A percentile compares a stretch with the other conserved stretches of the same genome.
Conservation (phyloP, 192 early-diverging fungal genomes). For the Backusella macrospora region DNA sequence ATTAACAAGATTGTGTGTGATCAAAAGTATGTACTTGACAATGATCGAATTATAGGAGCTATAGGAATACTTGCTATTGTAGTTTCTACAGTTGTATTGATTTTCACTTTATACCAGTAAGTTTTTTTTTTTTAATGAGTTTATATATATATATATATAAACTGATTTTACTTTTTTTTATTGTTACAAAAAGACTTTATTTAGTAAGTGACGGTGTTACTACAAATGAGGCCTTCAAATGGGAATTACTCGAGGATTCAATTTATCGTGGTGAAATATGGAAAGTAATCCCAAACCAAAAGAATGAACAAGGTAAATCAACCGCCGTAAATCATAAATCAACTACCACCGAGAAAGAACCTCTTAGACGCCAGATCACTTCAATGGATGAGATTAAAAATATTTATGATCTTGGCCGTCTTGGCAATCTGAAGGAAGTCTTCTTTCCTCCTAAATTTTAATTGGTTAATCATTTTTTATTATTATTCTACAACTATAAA, state of each 20-base stretch:
- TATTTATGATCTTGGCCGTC: conserved; percentile 43
- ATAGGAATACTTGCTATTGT: conserved; percentile 50
- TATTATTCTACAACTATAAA: no score
- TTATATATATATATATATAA: no score
- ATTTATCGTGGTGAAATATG: conserved; percentile 49
- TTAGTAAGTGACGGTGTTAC: conserved; percentile 48
- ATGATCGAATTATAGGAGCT: conserved; percentile 51
- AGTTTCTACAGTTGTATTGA: conserved; percentile 47
- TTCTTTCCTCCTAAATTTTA: conserved; percentile 34
- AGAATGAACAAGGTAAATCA: not conserved
- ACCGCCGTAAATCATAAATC: not conserved
- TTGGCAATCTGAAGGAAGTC: conserved; percentile 34
- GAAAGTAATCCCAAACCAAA: not conserved
- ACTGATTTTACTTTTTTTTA: not conserved
- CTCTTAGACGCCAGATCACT: not conserved
- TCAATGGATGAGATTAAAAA: conserved; percentile 37
- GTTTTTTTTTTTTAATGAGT: not conserved
- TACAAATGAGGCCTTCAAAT: conserved; percentile 60
- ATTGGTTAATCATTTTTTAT: conserved; percentile 4
- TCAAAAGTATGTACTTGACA: conserved; percentile 50
- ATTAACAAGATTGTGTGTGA: not conserved
- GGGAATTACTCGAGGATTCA: conserved; percentile 56
- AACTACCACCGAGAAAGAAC: not conserved
- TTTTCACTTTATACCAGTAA: conserved; percentile 53
- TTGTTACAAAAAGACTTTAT: conserved; percentile 34